A percentile compares a stretch with the other conserved stretches of the same genome.
phyloP scores from a whole-genome alignment of 148 eudicot genomes.

The Chenopodium formosanum region DNA sequence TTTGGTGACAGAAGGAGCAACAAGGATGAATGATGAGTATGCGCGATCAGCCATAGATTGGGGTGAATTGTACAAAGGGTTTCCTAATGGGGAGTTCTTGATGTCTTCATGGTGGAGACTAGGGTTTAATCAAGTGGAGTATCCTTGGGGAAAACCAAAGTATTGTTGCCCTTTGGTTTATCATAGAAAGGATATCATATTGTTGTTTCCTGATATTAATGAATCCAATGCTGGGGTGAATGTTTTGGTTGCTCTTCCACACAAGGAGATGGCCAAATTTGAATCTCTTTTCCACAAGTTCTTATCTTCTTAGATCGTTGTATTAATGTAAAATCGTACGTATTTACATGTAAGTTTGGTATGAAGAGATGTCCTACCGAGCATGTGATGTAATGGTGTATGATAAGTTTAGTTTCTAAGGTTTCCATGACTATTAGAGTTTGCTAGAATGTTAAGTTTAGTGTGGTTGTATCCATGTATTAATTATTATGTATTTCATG shows the following conservation, averaged over 20 bases:
- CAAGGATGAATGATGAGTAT: constrained; percentile 74
- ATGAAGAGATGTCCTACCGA: too few species aligned
- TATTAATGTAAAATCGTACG: too few species aligned
- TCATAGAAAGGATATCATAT: constrained; percentile 76
- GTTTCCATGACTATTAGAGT: not conserved
- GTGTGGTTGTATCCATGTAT: not conserved
- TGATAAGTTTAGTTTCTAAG: not conserved
- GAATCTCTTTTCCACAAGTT: constrained; percentile 48
- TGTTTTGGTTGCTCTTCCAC: constrained; percentile 79
- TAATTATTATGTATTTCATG: not conserved
- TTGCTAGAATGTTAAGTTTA: not conserved
- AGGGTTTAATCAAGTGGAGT: constrained; percentile 72
- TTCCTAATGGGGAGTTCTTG: constrained; percentile 80
- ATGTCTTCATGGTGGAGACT: constrained; percentile 95
- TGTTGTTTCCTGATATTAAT: constrained; percentile 71
- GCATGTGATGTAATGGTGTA: not conserved
- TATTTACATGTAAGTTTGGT: too few species aligned
- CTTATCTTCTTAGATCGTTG: not conserved
- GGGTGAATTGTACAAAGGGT: constrained; percentile 78
- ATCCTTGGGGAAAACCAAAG: constrained; percentile 89
- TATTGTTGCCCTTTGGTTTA: constrained; percentile 85
- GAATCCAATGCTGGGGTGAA: constrained; percentile 44
- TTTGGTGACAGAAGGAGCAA: constrained; percentile 53
- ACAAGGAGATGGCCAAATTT: constrained; percentile 67
- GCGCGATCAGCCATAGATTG: constrained; percentile 80